These are phyloP conservation scores for Mrakia frigida DNA, from an alignment of 768 basidiomycete genomes.

Conservation along the genomic window DNA sequence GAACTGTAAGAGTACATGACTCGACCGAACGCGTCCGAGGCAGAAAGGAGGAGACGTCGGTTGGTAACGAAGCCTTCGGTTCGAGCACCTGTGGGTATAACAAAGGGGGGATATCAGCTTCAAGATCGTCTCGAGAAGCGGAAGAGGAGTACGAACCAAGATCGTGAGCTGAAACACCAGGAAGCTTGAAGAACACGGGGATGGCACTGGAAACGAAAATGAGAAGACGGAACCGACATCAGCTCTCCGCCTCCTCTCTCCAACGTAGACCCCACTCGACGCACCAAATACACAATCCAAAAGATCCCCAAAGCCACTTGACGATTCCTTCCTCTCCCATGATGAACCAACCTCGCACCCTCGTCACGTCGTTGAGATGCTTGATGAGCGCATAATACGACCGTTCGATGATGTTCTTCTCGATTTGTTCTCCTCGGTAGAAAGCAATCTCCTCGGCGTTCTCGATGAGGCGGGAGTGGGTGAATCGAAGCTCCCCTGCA, in stretches of 20 bases:
- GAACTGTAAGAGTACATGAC: conserved; percentile 90
- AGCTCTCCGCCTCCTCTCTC: no score
- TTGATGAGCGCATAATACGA: conserved; percentile 77
- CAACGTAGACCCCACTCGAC: not conserved
- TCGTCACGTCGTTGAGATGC: conserved; percentile 75
- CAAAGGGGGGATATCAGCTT: not conserved
- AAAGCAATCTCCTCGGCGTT: conserved; percentile 65
- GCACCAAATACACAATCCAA: conserved; percentile 59
- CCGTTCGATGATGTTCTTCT: conserved; percentile 84
- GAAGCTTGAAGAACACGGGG: conserved; percentile 83
- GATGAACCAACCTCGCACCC: conserved; percentile 79
- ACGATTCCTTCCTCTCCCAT: conserved; percentile 92
- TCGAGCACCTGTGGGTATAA: conserved; percentile 8
- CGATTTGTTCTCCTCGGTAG: conserved; percentile 51
- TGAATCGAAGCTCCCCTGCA: conserved; percentile 80
- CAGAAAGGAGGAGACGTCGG: conserved; percentile 75
- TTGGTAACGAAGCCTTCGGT: conserved; percentile 90
- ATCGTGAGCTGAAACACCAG: conserved; percentile 62
- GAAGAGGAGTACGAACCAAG: conserved; percentile 56
- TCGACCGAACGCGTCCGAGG: conserved; percentile 82
- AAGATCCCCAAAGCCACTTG: conserved; percentile 91
- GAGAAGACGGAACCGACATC: no score
- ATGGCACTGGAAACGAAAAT: conserved; percentile 63
- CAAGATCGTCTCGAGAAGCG: not conserved
- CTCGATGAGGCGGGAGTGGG: conserved; percentile 84